Evolutionary conservation across 1,284 basidiomycete genomes (phyloP), one percentile per base, ranked within the genome.

Genomic region (Marasmius sp.): DNA sequence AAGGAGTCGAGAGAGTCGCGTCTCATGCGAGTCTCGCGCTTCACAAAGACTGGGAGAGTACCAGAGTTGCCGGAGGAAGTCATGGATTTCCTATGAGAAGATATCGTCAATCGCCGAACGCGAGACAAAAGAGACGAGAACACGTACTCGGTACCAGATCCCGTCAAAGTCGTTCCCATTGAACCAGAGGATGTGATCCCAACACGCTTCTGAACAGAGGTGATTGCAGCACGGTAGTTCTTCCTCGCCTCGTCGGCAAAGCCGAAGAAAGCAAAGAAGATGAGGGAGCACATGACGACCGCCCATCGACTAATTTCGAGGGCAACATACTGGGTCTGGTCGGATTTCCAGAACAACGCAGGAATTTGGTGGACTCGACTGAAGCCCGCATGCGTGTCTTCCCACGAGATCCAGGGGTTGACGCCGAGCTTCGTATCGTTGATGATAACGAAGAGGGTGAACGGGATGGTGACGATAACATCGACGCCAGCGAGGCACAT

Each of bases 401-500:
- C 74, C 79, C 80, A 84, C 48, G 75, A 77, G 34, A 74, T 74
- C 75, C 78, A 83, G 0, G 80, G 81, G 9, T 65, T 43, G n/a
- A 80, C 66, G 27, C 52, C 27, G 62, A 60, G 0, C 68, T 63
- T 48, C 1, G 61, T 34, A 62, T 82, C 79, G 60, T 73, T 12
- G 60, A 72, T 72, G 56, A 87, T 74, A 34, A 69, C 62, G 63
- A 71, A 83, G n/a, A 74, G 61, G 37, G 69, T 69, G 20, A 87
- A 52, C 0, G 88, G 87, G 3, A 86, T 69, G 8, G 79, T 83
- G 66, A 73, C 76, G 6, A 76, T 12, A 45, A 85, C 72, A 37
- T 88, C 86, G 3, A 76, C 61, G 22, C 68, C 67, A 5, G 85
- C 81, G 9, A 92, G 75, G 8, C 77, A 75, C 79, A 91, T 85